Base-by-base conservation (phyloP, 805 yeast genomes). In the Lipomyces yamanashiensis region DNA sequence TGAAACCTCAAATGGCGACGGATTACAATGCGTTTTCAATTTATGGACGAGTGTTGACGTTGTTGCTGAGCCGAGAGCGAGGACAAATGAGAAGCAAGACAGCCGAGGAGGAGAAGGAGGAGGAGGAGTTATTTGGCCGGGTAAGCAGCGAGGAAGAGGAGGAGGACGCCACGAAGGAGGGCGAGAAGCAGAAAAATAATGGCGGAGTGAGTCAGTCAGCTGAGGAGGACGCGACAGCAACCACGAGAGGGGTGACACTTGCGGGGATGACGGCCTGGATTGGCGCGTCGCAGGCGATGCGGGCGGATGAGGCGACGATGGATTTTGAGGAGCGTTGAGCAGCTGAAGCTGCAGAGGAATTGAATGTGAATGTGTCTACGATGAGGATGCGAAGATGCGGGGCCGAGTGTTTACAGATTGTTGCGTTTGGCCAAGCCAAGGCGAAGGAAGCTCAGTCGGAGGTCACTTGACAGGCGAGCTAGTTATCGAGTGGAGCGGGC, bases 241-340 rank as follows among this genome's bases (percentile, higher is more conserved):
- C 19, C 47, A n/a, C 15, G 21, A 19, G 41, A 13, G 49, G 48
- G 15, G 54, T 41, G 2, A 41, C 59, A 23, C 59, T 9, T 10
- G 58, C 55, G 7, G 63, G 63, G 15, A 54, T 60, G 36, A 41
- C 51, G 19, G 59, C 59, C 15, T 60, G 63, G 63, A 60, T 60
- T 39, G 44, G 56, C 19, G 59, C 63, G 23, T 54, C 59, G 44
- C 63, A 60, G 43, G 28, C 40, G 13, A 34, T 60, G 43, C 63
- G 41, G 13, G 45, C 23, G 23, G 47, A 43, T 2, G 63, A 60
- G 41, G 54, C 54, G 2, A 44, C 33, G 15, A 48, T 54, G 44
- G 63, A 60, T 36, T 53, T 60, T 40, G 63, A 60, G 59, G 63
- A 45, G 28, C 28, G 28, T 28, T 28, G 28, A 28, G 28, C 19